Base-by-base conservation (phyloP, 441 rosid genomes). In the Rhodomyrtus psidioides region DNA sequence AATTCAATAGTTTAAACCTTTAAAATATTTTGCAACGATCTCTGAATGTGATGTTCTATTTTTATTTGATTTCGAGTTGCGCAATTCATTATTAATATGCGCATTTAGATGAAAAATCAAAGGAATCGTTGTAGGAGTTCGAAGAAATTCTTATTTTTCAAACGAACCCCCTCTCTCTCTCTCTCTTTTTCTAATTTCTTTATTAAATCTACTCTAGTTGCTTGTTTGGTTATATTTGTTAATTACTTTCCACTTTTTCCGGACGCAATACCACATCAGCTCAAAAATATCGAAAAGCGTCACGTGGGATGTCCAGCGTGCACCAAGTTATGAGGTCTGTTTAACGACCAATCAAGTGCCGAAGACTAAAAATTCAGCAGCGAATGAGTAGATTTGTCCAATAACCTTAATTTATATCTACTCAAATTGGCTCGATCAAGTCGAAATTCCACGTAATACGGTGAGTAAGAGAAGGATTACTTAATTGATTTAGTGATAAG, bases 61-160 rank as follows among this genome's bases (percentile, higher is more conserved):
- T 27, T 60, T 60, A 8, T 60, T 28, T 60, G 23, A 8, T 60
- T 28, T 17, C 6, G 0, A 15, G 3, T 2, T 19, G 6, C 4
- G 34, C 6, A 27, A 59, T 12, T 7, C 28, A 39, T 60, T 15
- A 27, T 0, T 59, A 59, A 27, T 59, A 28, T 28, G 0, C 16
- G 3, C 21, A 59, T 28, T 4, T 0, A 17, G 3, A 62, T 28
- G 13, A 62, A 28, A 62, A 62, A 16, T 30, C 0, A 28, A 0
- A 15, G 2, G 2, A 30, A 8, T 62, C 1, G 0, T 2, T 6
- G 17, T 17, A 8, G 1, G 1, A 17, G 0, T 30, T 30, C 0
- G 2, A 30, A 17, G 0, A 62, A 28, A 30, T 9, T 62, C 6
- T 30, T 30, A 17, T 17, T 0, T 30, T 51, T 51, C 53, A 51